Percentiles rank a stretch among this genome's conserved stretches.
Conservation (phyloP, 2,329 filamentous ascomycete genomes). For the Phialophora tarda region DNA sequence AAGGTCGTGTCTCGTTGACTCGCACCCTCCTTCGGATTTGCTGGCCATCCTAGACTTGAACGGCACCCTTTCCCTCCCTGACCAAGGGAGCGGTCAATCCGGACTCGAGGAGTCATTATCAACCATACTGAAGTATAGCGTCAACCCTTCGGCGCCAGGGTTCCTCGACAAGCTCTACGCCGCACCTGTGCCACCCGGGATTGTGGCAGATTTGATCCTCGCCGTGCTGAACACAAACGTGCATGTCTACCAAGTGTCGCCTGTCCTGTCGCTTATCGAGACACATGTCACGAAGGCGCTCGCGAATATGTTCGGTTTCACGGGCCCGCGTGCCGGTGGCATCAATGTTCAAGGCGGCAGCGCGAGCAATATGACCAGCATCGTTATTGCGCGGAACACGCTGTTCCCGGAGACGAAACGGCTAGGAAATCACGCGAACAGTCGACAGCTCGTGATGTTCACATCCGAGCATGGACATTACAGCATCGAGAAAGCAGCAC, state of each 20-base stretch:
- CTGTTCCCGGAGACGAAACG: conserved; percentile 80
- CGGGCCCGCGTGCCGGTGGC: conserved; percentile 70
- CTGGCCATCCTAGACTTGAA: conserved; percentile 56
- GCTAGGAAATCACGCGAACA: conserved; percentile 65
- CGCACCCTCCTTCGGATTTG: conserved; percentile 63
- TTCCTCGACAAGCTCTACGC: conserved; percentile 95
- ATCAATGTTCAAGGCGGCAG: conserved; percentile 80
- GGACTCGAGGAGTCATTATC: conserved; percentile 75
- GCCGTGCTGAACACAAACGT: conserved; percentile 90
- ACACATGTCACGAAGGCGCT: conserved; percentile 77
- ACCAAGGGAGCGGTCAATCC: conserved; percentile 66
- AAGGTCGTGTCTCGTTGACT: conserved; percentile 66
- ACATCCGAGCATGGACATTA: conserved; percentile 92
- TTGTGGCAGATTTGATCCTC: conserved; percentile 83
- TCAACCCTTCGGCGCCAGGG: conserved; percentile 98
- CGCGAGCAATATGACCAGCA: conserved; percentile 81
- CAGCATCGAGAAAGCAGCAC: conserved; percentile 91
- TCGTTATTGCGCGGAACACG: conserved; percentile 85
- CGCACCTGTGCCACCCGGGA: conserved; percentile 84
- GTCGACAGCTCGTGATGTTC: conserved; percentile 74
- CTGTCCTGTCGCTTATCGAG: conserved; percentile 84
- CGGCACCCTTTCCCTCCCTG: conserved; percentile 56
- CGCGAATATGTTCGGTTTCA: conserved; percentile 77
- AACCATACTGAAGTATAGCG: conserved; percentile 78
- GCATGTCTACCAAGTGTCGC: conserved; percentile 93